Conservation (phyloP, 768 basidiomycete genomes). For the Mrakia blollopis region DNA sequence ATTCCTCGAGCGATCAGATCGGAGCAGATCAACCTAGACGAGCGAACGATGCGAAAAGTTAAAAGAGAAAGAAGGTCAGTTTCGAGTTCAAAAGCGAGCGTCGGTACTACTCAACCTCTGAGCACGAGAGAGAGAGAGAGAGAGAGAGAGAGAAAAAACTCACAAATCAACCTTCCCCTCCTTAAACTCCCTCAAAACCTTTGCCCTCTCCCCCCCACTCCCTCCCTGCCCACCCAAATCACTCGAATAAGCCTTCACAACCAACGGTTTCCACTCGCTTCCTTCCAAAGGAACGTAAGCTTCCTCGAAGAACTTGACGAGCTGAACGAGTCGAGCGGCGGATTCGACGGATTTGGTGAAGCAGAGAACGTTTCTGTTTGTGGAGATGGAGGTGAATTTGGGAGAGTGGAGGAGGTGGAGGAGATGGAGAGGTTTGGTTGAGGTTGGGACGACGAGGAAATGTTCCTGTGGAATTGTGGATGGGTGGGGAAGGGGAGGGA, state of each 20-base stretch:
- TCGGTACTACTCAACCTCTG: too few relatives aligned
- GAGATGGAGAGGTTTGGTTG: constrained; percentile 80
- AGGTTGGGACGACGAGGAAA: constrained; percentile 72
- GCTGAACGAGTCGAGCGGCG: constrained; percentile 68
- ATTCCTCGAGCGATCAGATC: constrained; percentile 94
- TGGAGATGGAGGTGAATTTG: constrained; percentile 37
- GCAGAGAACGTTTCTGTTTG: constrained; percentile 68
- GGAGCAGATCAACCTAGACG: constrained; percentile 94
- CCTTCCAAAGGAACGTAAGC: constrained; percentile 41
- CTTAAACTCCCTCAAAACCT: constrained; percentile 74
- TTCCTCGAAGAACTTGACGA: constrained; percentile 76
- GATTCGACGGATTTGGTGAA: constrained; percentile 98
- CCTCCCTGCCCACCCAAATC: constrained; percentile 54
- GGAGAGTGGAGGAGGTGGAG: constrained; percentile 70
- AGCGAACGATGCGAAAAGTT: background rate
- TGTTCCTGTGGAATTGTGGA: constrained; percentile 73
- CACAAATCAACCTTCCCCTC: constrained; percentile 77
- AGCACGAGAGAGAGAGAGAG: background rate
- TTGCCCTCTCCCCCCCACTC: constrained; percentile 60
- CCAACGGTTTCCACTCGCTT: constrained; percentile 36
- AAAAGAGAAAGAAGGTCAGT: background rate
- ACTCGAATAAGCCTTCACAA: constrained; percentile 74
- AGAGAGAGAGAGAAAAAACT: constrained; percentile 44
- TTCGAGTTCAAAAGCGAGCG: too few relatives aligned
- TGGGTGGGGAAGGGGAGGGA: constrained; percentile 10